Evolutionary conservation across 805 yeast genomes (phyloP), one percentile per base, ranked within the genome.

Genomic region (Saccharomyces mikatae): DNA sequence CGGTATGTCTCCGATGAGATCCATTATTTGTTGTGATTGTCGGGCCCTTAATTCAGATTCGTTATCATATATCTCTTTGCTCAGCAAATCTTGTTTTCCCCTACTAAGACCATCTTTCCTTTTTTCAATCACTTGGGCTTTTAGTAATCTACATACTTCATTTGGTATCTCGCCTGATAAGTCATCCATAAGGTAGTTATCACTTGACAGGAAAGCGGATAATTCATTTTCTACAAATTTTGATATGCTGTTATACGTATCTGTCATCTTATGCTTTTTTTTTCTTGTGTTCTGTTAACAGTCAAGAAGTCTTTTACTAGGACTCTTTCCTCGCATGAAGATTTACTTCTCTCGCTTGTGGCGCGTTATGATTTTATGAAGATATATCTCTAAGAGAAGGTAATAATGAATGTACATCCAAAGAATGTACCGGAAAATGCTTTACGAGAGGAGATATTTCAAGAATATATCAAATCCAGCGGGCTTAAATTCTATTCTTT

Each of bases 1-100:
- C 2, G 66, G 70, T 32, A 66, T 52, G 48, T 64, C 70, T n/a
- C 67, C 66, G 9, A 64, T 56, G 5, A 52, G 21, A n/a, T 62
- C 62, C 36, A 54, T 56, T 1, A 65, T 57, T 9, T 56, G 52
- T 26, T 55, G 47, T n/a, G 64, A 46, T 53, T 60, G 61, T 5
- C 56, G 49, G 31, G 52, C 26, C 28, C 56, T 60, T 52, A 56
- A 52, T 17, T 58, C 56, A 5, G 54, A 30, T 52, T 65, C 65
- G 17, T 56, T n/a, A 30, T 64, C 59, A 22, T 58, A 57, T 2
- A 66, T 52, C 44, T 53, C 54, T 26, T 54, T 52, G 2, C 58
- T 51, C 8, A 67, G 24, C 6, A 57, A 48, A 54, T 66, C 70
- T 30, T 52, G 56, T 26, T 60, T 47, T 9, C 51, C 49, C 28